Percentiles rank a stretch among this genome's conserved stretches.
phyloP scores from a whole-genome alignment of 768 basidiomycete species.

The Agaricus bisporus region DNA sequence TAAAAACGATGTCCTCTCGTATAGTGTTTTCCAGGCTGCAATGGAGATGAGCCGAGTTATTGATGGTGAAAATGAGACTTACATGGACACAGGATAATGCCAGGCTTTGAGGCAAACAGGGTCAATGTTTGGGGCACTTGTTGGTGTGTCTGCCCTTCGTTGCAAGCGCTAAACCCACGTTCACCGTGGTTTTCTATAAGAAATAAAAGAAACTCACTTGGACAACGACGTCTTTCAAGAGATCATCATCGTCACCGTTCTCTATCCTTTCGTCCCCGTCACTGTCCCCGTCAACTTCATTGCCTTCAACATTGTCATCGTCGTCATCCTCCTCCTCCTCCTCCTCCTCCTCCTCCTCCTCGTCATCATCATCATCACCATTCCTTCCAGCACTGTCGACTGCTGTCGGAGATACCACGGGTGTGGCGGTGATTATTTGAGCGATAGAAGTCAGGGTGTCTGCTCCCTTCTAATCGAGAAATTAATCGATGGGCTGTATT shows the following conservation, averaged over 20 bases:
- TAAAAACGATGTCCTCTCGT: conserved; percentile 74
- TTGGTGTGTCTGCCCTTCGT: not conserved
- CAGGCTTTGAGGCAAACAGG: conserved; percentile 50
- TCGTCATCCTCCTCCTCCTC: no score
- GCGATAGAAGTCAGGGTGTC: no score
- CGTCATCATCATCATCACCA: no score
- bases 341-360: no score
- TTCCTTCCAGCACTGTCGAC: no score
- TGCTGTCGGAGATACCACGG: no score
- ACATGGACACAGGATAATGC: conserved; percentile 69
- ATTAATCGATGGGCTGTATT: no score
- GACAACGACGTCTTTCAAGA: conserved; percentile 12
- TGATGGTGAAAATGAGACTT: conserved; percentile 20
- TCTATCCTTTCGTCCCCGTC: conserved; percentile 14
- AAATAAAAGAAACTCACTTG: conserved; percentile 1
- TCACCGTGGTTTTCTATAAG: not conserved
- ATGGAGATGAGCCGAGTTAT: conserved; percentile 1
- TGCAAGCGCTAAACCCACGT: not conserved
- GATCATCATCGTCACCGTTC: conserved; percentile 10
- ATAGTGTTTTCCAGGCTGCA: conserved; percentile 62
- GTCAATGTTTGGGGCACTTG: not conserved
- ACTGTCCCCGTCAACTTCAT: not conserved
- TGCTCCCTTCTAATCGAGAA: no score
- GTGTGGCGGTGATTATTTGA: no score
- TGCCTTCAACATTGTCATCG: no score